These are phyloP conservation scores for Pyrus betulifolia DNA, from an alignment of 306 rosid genomes.

Conservation along the genomic window DNA sequence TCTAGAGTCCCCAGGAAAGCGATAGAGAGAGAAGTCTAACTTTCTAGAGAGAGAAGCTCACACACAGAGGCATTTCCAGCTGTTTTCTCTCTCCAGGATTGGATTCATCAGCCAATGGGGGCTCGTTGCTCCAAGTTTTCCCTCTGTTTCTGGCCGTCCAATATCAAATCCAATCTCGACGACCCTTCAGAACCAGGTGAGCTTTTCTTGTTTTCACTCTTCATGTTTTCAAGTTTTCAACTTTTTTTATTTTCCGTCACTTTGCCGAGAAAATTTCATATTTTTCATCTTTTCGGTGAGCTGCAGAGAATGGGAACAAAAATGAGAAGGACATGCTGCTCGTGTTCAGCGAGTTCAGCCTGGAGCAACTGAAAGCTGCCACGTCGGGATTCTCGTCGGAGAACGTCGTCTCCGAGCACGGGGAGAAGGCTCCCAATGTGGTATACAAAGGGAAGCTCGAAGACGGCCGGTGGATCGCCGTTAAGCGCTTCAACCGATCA, in stretches of 20 bases:
- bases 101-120: constrained; percentile 64
- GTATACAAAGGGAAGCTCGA: constrained; percentile 75
- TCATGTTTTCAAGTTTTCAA: neutral
- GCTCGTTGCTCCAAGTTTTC: constrained; percentile 85
- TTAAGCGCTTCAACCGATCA: constrained; percentile 85
- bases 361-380: constrained; percentile 70
- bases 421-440: constrained; percentile 98
- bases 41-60: neutral
- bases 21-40: constrained; percentile 1
- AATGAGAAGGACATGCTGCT: constrained; percentile 44
- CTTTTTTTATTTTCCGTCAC: constrained; percentile 7
- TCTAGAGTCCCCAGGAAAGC: constrained; percentile 1
- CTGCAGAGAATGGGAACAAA: constrained; percentile 59
- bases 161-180: constrained; percentile 60
- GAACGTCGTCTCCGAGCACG: constrained; percentile 93
- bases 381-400: constrained; percentile 83
- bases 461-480: constrained; percentile 66
- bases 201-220: neutral
- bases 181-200: constrained; percentile 57
- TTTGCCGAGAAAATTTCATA: constrained; percentile 7
- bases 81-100: constrained; percentile 9
- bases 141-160: constrained; percentile 82
- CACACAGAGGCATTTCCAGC: neutral
- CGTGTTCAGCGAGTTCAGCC: constrained; percentile 67
- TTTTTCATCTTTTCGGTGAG: neutral